phyloP scores from a whole-genome alignment of 2,329 filamentous ascomycete species.

The Thelonectria rubi region DNA sequence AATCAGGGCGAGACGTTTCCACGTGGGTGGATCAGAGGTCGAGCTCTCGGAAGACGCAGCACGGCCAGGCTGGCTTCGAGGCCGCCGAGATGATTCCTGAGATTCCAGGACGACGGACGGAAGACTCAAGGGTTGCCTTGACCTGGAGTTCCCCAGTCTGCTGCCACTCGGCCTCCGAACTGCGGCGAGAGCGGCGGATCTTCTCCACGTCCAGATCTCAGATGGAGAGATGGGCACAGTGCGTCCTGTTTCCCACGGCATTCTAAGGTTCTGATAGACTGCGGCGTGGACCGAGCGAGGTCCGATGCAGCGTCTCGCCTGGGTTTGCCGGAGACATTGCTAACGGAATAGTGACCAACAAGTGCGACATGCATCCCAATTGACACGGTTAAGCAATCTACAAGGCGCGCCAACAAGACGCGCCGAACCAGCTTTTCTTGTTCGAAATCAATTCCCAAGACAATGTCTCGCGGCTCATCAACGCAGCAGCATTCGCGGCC shows the following conservation, averaged over 20 bases:
- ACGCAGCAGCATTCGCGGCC: background rate
- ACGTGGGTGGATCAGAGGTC: conserved; percentile 35
- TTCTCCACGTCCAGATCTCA: conserved; percentile 28
- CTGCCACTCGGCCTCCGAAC: conserved; percentile 16
- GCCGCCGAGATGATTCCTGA: conserved; percentile 21
- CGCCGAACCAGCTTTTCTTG: background rate
- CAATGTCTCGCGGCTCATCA: background rate
- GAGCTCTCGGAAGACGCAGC: conserved; percentile 16
- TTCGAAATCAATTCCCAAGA: background rate
- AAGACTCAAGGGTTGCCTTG: conserved; percentile 8
- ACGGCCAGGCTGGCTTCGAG: conserved; percentile 23
- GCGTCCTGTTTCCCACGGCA: background rate
- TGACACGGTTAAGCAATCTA: background rate
- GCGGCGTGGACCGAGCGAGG: conserved; percentile 11
- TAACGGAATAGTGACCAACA: background rate
- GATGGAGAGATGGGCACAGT: conserved; percentile 29
- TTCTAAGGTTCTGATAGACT: background rate
- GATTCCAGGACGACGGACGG: conserved; percentile 16
- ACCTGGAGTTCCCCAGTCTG: conserved; percentile 21
- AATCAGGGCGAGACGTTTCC: conserved; percentile 35
- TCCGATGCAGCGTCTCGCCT: background rate
- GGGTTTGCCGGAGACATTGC: background rate
- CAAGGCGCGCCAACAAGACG: background rate
- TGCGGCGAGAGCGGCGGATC: conserved; percentile 22
- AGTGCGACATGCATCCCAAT: background rate